phyloP scores from a whole-genome alignment of 2,329 filamentous ascomycete genomes.

The Aspergillus tanneri region DNA sequence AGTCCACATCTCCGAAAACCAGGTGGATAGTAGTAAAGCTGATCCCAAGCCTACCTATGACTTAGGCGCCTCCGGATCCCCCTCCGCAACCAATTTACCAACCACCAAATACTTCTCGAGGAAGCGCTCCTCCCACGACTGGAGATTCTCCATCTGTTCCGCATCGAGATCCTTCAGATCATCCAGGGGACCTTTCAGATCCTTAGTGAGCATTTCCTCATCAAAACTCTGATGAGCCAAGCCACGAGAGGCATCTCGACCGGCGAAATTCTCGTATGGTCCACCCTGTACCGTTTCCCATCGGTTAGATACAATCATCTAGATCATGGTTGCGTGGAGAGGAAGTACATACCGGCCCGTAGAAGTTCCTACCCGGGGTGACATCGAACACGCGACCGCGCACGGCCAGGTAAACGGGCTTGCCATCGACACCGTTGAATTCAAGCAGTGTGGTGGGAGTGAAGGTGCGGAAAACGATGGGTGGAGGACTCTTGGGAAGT shows the following conservation, averaged over 20 bases:
- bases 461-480: conserved; percentile 83
- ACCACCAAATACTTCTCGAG: conserved; percentile 93
- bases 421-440: conserved; percentile 72
- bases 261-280: conserved; percentile 94
- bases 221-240: conserved; percentile 92
- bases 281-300: too few relatives aligned
- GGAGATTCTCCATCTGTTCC: conserved; percentile 79
- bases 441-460: conserved; percentile 80
- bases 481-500: conserved; percentile 57
- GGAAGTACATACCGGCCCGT: conserved; percentile 64
- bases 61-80: conserved; percentile 45
- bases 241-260: conserved; percentile 83
- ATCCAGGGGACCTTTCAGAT: conserved; percentile 80
- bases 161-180: conserved; percentile 66
- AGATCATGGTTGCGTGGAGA: neutral
- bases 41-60: conserved; percentile 11
- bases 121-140: conserved; percentile 93
- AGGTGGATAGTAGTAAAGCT: too few relatives aligned
- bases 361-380: conserved; percentile 82
- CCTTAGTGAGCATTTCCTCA: conserved; percentile 88
- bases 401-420: conserved; percentile 85
- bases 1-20: neutral
- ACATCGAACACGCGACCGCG: conserved; percentile 92
- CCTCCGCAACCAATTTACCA: conserved; percentile 72
- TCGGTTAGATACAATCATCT: too few relatives aligned